Percentiles rank a stretch among this genome's conserved stretches.
Evolutionary conservation across 2,329 filamentous ascomycete species (phyloP).

Genomic region (Cercospora sp.): DNA sequence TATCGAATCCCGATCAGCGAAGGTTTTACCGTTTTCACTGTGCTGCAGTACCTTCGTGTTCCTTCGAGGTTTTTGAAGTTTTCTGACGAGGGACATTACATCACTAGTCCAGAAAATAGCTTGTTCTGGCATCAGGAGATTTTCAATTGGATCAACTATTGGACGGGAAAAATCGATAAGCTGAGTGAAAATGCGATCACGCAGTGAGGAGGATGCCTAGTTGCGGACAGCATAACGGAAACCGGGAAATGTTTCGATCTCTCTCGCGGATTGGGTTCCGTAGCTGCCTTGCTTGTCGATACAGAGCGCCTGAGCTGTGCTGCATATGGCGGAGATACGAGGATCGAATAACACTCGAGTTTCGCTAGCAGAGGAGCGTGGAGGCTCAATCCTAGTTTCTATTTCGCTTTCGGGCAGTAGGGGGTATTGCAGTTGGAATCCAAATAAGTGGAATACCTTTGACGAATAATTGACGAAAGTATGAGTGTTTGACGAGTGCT

Average conservation of each 20-base stretch:
- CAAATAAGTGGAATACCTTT: background rate
- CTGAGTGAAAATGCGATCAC: slow-evolving; percentile 26
- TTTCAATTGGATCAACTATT: slow-evolving; percentile 31
- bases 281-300: too few species aligned
- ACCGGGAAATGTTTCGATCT: too few species aligned
- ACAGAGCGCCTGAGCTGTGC: too few species aligned
- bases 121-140: slow-evolving; percentile 31
- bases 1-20: slow-evolving; percentile 29
- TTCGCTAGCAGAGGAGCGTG: too few species aligned
- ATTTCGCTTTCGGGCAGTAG: too few species aligned
- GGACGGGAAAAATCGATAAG: slow-evolving; percentile 26
- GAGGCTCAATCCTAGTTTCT: too few species aligned
- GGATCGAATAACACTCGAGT: too few species aligned
- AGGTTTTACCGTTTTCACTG: slow-evolving; percentile 31
- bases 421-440: background rate
- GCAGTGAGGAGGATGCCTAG: background rate
- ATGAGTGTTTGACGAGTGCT: too few species aligned
- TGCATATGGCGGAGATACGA: too few species aligned
- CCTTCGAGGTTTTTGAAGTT: slow-evolving; percentile 28
- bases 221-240: too few species aligned
- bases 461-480: background rate
- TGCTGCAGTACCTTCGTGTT: slow-evolving; percentile 26
- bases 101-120: slow-evolving; percentile 26
- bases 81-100: slow-evolving; percentile 29
- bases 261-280: too few species aligned